Percentiles rank a stretch among this genome's conserved stretches.
phyloP scores from a whole-genome alignment of 139 green algal species.

The Micromonas pusilla region DNA sequence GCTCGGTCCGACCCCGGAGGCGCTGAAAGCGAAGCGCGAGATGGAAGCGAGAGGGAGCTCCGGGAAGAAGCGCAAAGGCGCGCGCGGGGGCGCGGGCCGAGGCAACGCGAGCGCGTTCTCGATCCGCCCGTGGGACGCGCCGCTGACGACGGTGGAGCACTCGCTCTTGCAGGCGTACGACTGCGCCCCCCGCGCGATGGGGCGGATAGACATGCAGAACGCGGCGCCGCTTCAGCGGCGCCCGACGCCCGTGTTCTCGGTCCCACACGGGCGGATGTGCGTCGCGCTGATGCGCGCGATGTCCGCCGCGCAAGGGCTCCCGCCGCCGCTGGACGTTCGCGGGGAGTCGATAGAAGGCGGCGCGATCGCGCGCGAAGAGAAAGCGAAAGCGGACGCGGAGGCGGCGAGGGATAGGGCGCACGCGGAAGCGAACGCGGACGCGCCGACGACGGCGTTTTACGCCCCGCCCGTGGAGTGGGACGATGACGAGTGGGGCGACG shows the following conservation, averaged over 20 bases:
- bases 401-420: background rate
- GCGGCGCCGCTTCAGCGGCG: background rate
- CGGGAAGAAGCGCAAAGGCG: background rate
- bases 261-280: background rate
- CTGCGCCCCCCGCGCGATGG: background rate
- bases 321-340: background rate
- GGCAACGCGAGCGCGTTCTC: background rate
- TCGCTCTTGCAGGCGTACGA: constrained; percentile 7
- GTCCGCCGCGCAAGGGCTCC: background rate
- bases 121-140: background rate
- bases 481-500: background rate
- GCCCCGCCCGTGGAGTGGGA: background rate
- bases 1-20: background rate
- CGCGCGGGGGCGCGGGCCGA: background rate
- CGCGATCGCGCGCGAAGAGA: background rate
- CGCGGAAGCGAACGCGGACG: background rate
- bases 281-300: background rate
- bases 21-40: background rate
- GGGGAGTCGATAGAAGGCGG: background rate
- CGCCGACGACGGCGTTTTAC: background rate
- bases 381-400: background rate
- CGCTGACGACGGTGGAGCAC: background rate
- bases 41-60: background rate
- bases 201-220: background rate
- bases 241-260: background rate